Evolutionary conservation across 2,329 filamentous ascomycete genomes (phyloP).

Genomic region (Zalaria sp.): DNA sequence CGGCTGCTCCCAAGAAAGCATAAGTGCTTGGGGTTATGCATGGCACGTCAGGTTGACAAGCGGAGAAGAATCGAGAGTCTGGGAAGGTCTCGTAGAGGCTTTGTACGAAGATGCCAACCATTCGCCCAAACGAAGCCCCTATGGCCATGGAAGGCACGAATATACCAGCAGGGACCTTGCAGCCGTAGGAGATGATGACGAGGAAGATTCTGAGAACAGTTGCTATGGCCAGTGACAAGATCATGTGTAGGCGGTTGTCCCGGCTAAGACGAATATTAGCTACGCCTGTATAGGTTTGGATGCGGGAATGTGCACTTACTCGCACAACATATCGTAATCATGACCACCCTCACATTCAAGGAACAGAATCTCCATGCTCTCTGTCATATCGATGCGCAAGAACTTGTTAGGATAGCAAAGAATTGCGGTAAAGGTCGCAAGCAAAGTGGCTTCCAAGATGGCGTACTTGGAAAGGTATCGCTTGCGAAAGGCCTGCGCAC

Average conservation of each 20-base stretch:
- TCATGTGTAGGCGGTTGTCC: slow-evolving; percentile 61
- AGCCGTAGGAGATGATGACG: slow-evolving; percentile 92
- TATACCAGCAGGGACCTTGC: slow-evolving; percentile 94
- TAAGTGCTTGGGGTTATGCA: slow-evolving; percentile 98
- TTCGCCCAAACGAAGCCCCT: slow-evolving; percentile 83
- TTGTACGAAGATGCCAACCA: slow-evolving; percentile 89
- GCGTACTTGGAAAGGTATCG: slow-evolving; percentile 77
- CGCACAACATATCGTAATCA: slow-evolving; percentile 82
- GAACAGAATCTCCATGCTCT: slow-evolving; percentile 98
- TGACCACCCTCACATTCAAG: slow-evolving; percentile 80
- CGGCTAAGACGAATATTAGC: slow-evolving; percentile 22
- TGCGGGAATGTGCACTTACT: slow-evolving; percentile 32
- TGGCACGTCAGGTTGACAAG: slow-evolving; percentile 79
- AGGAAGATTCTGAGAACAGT: slow-evolving; percentile 70
- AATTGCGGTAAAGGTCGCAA: slow-evolving; percentile 73
- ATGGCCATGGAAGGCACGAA: slow-evolving; percentile 98
- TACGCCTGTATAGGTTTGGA: neutral
- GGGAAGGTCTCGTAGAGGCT: slow-evolving; percentile 76
- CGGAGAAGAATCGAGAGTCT: slow-evolving; percentile 67
- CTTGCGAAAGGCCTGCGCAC: slow-evolving; percentile 83
- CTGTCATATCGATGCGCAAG: slow-evolving; percentile 92
- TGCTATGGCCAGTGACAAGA: slow-evolving; percentile 63
- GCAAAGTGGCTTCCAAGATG: slow-evolving; percentile 69
- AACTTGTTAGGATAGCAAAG: slow-evolving; percentile 98
- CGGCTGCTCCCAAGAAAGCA: slow-evolving; percentile 83